Percentiles rank a stretch among this genome's conserved stretches.
Conservation (phyloP, 306 rosid species). For the Alnus glutinosa region DNA sequence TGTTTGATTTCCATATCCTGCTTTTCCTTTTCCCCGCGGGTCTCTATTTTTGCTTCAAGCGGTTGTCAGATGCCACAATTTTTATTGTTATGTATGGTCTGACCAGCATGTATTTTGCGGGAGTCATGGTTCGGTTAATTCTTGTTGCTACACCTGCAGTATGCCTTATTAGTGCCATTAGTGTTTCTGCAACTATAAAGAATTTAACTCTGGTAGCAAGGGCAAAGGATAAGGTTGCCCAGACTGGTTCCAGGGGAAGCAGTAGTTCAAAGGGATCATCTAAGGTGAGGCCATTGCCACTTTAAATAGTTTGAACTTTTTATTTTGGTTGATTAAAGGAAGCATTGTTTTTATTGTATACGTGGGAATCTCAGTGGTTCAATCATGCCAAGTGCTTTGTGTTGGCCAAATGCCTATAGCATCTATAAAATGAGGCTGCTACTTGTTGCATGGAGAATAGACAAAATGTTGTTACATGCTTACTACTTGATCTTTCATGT, state of each 20-base stretch:
- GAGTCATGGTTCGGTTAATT: conserved; percentile 97
- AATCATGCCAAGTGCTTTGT: not conserved
- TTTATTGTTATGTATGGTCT: conserved; percentile 97
- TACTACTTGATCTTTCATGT: not conserved
- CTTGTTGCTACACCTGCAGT: conserved; percentile 98
- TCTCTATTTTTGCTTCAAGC: conserved; percentile 98
- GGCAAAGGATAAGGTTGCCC: conserved; percentile 62
- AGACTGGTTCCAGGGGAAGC: conserved; percentile 75
- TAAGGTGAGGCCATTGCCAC: conserved; percentile 55
- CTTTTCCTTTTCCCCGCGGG: conserved; percentile 98
- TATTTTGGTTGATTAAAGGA: not conserved
- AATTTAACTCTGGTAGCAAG: conserved; percentile 73
- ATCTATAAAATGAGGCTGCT: not conserved
- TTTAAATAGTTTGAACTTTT: conserved; percentile 14
- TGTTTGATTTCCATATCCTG: conserved; percentile 97
- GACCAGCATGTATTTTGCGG: conserved; percentile 99
- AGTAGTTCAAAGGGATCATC: conserved; percentile 69
- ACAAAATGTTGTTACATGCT: not conserved
- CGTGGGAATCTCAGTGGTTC: not conserved
- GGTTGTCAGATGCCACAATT: conserved; percentile 95
- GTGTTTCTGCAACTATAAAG: conserved; percentile 90
- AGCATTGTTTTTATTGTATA: not conserved
- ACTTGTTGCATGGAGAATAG: not conserved
- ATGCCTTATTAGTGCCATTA: conserved; percentile 96
- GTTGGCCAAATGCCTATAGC: not conserved